These are phyloP conservation scores for Smittium mucronatum DNA, from an alignment of 371 early-diverging fungal species.

Conservation along the genomic window DNA sequence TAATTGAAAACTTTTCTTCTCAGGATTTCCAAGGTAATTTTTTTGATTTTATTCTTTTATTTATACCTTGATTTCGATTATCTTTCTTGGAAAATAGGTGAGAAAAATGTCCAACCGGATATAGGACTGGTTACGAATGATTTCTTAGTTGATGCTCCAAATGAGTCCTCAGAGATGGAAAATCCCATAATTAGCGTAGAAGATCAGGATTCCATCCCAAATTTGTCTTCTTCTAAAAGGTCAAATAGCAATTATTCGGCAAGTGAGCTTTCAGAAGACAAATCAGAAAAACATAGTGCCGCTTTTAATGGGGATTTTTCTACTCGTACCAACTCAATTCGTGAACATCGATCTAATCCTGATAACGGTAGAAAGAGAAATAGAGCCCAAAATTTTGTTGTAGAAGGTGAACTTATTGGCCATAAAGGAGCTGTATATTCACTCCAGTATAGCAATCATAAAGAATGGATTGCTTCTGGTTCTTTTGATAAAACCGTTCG, in stretches of 20 bases:
- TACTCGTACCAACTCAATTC: not conserved
- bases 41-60: too few species aligned
- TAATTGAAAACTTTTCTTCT: too few species aligned
- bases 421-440: slow-evolving; percentile 32
- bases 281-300: not conserved
- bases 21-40: too few species aligned
- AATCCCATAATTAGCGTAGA: too few species aligned
- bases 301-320: not conserved
- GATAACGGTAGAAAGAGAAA: slow-evolving; percentile 10
- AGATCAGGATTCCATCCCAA: not conserved
- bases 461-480: slow-evolving; percentile 26
- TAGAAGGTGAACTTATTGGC: slow-evolving; percentile 26
- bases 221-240: not conserved
- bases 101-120: too few species aligned
- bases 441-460: slow-evolving; percentile 24
- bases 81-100: too few species aligned
- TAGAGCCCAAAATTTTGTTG: slow-evolving; percentile 8
- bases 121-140: too few species aligned
- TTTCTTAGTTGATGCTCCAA: too few species aligned
- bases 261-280: not conserved
- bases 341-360: slow-evolving; percentile 1
- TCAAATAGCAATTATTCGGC: not conserved
- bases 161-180: too few species aligned
- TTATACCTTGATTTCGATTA: too few species aligned
- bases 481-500: slow-evolving; percentile 33